Evolutionary conservation across 2,329 filamentous ascomycete genomes (phyloP), one percentile per base, ranked within the genome.

Genomic region (Fusarium lyarnte): DNA sequence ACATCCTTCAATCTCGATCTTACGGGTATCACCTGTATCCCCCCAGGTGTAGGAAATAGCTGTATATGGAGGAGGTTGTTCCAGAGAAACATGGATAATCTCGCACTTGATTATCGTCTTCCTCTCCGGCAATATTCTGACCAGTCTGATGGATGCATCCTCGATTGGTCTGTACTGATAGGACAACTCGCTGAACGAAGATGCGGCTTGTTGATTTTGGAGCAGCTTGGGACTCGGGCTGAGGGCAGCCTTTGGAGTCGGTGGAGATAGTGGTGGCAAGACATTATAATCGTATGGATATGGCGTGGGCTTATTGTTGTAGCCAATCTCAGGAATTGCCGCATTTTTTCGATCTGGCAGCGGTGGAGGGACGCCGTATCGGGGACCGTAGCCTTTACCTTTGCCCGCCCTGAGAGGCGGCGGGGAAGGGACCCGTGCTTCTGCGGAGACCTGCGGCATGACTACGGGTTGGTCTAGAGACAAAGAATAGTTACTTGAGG

Each of bases 21-120:
- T 60, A 6, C 45, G 65, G 8, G 43, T 69, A 9, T 72, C 69
- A 2, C 63, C 53, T 1, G 52, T 43, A 19, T 72, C 69, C 4
- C 63, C 69, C 69, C 69, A 72, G 5, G 69, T 43, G n/a, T 72
- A 72, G 1, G 69, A 72, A 7, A 72, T 17, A 19, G 69, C 69
- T 6, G 43, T 10, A 4, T 72, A 72, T 7, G 35, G 41, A n/a
- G 63, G 63, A 5, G 57, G 31, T 1, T 63, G 11, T 11, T 60
- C 38, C 12, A 71, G 8, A 1, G 57, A 47, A 14, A 47, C 52
- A 19, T 71, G 68, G 2, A 68, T 58, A 2, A 71, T 54, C 4
- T 71, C 68, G 4, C 68, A 71, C 6, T 63, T 66, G 17, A 71
- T 55, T 46, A 58, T 58, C 1, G 68, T 58, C 17, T 46, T 58